A percentile compares a stretch with the other conserved stretches of the same genome.
Evolutionary conservation across 129 eudicot genomes (phyloP).

Genomic region (Sambucus nigra): DNA sequence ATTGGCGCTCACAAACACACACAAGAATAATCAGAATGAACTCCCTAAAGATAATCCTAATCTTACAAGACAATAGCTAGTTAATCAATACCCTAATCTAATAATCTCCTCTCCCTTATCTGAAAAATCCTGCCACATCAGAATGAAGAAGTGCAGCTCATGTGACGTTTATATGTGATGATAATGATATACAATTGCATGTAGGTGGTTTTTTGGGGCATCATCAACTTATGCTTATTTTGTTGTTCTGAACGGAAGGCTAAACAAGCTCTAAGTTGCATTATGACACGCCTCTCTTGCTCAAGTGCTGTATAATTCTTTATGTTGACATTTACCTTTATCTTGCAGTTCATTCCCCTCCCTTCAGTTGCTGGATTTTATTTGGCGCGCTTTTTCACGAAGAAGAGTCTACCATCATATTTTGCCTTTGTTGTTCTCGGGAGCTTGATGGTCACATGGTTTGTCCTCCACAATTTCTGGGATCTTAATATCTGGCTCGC

Average conservation of each 20-base stretch:
- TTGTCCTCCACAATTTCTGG: constrained; percentile 85
- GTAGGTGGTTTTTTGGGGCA: not conserved
- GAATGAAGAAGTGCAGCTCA: too few species aligned
- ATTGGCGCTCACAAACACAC: too few species aligned
- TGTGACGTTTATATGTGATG: not conserved
- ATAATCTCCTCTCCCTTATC: too few species aligned
- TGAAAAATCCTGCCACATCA: too few species aligned
- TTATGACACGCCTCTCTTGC: not conserved
- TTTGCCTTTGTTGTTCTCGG: constrained; percentile 85
- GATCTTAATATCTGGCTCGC: constrained; percentile 96
- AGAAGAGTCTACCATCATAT: constrained; percentile 76
- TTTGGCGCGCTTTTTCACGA: constrained; percentile 89
- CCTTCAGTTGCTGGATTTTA: constrained; percentile 88
- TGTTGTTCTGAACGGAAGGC: not conserved
- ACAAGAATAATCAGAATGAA: too few species aligned
- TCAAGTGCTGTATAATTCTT: not conserved
- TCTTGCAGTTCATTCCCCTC: constrained; percentile 81
- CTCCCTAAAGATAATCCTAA: too few species aligned
- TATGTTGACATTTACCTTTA: constrained; percentile 1
- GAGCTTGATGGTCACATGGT: constrained; percentile 85
- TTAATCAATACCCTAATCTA: too few species aligned
- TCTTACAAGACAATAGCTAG: too few species aligned
- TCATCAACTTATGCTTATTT: not conserved
- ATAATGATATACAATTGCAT: not conserved
- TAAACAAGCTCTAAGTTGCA: not conserved